These are phyloP conservation scores for Syzygium malaccense DNA, from an alignment of 441 rosid genomes.

Conservation along the genomic window DNA sequence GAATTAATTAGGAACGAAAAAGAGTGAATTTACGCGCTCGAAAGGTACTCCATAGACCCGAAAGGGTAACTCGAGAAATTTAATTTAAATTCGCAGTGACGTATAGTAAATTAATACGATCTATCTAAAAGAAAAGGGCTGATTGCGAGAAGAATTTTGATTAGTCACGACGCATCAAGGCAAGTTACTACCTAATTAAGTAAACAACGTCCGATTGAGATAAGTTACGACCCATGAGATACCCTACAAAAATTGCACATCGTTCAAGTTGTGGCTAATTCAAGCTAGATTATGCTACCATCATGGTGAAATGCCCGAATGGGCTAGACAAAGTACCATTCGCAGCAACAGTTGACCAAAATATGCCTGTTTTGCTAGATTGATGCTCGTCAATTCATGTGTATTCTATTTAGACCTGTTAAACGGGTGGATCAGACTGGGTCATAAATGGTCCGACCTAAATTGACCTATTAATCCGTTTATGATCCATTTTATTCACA, in stretches of 20 bases:
- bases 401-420: neutral
- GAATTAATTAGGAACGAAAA: too few relatives aligned
- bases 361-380: too few relatives aligned
- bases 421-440: too few relatives aligned
- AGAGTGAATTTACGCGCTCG: too few relatives aligned
- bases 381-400: neutral
- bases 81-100: neutral
- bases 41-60: rapidly evolving
- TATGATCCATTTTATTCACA: too few relatives aligned
- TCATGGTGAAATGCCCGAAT: neutral
- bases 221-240: neutral
- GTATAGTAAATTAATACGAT: neutral
- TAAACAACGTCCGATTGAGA: rapidly evolving
- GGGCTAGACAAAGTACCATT: too few relatives aligned
- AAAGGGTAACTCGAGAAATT: too few relatives aligned
- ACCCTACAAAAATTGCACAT: neutral
- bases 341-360: neutral
- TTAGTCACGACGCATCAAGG: neutral
- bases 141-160: neutral
- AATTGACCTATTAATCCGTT: too few relatives aligned
- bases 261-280: neutral
- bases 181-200: neutral
- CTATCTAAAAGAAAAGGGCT: neutral
- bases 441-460: too few relatives aligned
- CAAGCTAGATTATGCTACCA: neutral